Evolutionary conservation across 345 rosid genomes (phyloP).

Genomic region (Populus davidiana): DNA sequence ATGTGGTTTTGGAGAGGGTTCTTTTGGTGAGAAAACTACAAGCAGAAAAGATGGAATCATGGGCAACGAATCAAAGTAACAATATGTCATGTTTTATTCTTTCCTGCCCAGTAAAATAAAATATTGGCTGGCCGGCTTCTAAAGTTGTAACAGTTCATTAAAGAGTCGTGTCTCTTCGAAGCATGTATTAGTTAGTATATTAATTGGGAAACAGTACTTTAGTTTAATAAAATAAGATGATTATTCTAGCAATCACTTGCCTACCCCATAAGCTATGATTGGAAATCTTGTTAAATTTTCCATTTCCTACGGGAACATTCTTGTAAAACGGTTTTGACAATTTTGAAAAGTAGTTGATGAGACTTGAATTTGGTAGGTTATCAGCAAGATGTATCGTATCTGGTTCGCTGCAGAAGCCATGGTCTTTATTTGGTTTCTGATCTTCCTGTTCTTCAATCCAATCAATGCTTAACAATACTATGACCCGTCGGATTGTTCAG

Average conservation of each 20-base stretch:
- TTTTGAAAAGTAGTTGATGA: no score
- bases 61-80: neutral
- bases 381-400: neutral
- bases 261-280: neutral
- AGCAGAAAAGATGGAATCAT: no score
- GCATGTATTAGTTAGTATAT: neutral
- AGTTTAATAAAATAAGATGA: neutral
- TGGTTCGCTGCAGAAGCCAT: conserved; percentile 13
- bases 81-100: neutral
- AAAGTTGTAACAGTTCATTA: neutral
- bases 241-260: neutral
- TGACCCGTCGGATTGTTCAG: conserved; percentile 34
- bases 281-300: neutral
- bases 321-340: no score
- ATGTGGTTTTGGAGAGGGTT: no score
- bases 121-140: neutral
- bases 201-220: neutral
- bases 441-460: conserved; percentile 14
- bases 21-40: no score
- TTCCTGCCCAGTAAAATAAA: neutral
- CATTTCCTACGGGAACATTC: no score
- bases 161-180: neutral
- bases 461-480: conserved; percentile 39
- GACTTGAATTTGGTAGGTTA: no score
- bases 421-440: conserved; percentile 32